Evolutionary conservation across 768 basidiomycete species (phyloP).

Genomic region (Leccinum broughii): DNA sequence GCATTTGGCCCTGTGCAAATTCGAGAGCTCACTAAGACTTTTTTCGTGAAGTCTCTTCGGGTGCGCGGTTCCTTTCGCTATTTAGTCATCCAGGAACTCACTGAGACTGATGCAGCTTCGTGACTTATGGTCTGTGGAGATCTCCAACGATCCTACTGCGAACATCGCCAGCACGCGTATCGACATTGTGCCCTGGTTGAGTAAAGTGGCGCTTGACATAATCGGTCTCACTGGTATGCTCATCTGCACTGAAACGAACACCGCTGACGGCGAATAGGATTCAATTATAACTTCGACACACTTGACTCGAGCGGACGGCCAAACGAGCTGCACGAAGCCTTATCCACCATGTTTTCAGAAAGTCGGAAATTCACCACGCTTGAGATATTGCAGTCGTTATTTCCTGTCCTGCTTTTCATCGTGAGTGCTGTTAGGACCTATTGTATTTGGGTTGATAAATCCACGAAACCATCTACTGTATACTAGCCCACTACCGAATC

Average conservation of each 20-base stretch:
- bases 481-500: not conserved
- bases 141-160: slow-evolving; percentile 26
- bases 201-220: slow-evolving; percentile 40
- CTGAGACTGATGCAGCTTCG: slow-evolving; percentile 36
- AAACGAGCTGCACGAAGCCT: slow-evolving; percentile 36
- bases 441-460: not conserved
- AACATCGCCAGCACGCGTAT: slow-evolving; percentile 20
- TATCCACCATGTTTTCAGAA: slow-evolving; percentile 32
- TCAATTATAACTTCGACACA: slow-evolving; percentile 38
- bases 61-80: not conserved
- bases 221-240: slow-evolving; percentile 42
- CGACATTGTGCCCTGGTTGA: slow-evolving; percentile 37
- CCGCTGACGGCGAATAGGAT: slow-evolving; percentile 29
- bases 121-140: slow-evolving; percentile 45
- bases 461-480: not conserved
- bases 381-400: slow-evolving; percentile 32
- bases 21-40: slow-evolving; percentile 55
- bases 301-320: slow-evolving; percentile 25
- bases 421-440: slow-evolving; percentile 29
- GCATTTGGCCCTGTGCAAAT: slow-evolving; percentile 65
- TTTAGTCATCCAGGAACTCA: not conserved
- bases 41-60: slow-evolving; percentile 49
- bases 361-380: slow-evolving; percentile 21
- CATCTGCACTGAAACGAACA: not conserved
- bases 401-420: slow-evolving; percentile 41